phyloP scores from a whole-genome alignment of 306 rosid genomes.

The Begonia fuchsioides region DNA sequence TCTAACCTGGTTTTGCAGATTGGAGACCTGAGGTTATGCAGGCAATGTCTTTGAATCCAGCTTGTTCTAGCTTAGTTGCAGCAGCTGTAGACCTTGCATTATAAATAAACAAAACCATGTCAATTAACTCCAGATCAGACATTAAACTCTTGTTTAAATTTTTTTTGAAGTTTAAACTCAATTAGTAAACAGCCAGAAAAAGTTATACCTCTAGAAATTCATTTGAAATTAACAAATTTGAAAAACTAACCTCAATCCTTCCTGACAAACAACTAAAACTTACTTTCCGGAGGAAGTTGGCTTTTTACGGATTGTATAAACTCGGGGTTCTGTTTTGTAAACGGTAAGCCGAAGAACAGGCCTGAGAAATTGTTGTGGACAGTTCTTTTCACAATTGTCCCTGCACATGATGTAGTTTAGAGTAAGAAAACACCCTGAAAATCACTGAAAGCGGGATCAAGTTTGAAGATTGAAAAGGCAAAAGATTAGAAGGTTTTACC shows the following conservation, averaged over 20 bases:
- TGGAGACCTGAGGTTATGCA: conserved; percentile 86
- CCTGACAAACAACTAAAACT: conserved; percentile 80
- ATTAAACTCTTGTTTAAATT: too few species aligned
- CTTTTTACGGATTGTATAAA: conserved; percentile 59
- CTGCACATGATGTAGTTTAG: conserved; percentile 26
- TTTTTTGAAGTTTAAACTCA: too few species aligned
- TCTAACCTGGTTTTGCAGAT: conserved; percentile 56
- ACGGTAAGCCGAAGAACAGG: conserved; percentile 68
- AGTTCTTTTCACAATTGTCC: conserved; percentile 71
- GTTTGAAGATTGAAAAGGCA: not conserved
- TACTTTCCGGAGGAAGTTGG: conserved; percentile 48
- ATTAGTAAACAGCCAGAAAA: too few species aligned
- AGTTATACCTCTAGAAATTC: too few species aligned
- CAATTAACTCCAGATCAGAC: too few species aligned
- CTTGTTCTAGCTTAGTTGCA: conserved; percentile 53
- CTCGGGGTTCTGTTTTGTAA: conserved; percentile 72
- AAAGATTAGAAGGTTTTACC: conserved; percentile 28
- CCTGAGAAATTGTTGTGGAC: conserved; percentile 90
- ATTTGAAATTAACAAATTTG: too few species aligned
- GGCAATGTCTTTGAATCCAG: conserved; percentile 65
- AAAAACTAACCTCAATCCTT: conserved; percentile 75
- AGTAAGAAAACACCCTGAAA: not conserved
- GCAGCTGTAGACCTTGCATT: conserved; percentile 73
- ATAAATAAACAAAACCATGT: conserved; percentile 17
- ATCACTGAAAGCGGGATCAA: not conserved